phyloP scores from a whole-genome alignment of 345 rosid species.

The Carallia pectinifolia region DNA sequence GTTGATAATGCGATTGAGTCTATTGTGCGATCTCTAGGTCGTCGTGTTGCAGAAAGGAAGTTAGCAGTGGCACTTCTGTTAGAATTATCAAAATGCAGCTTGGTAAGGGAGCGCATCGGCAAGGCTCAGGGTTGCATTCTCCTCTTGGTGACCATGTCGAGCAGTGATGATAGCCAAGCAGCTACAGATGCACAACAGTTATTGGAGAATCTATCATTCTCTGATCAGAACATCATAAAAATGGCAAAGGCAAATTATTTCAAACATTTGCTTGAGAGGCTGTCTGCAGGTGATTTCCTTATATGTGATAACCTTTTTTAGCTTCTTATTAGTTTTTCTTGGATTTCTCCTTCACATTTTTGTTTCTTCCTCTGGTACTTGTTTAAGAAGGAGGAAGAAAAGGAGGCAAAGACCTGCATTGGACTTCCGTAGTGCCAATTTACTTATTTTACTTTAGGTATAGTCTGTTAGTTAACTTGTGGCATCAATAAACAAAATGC shows the following conservation, averaged over 20 bases:
- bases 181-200: constrained; percentile 49
- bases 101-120: constrained; percentile 45
- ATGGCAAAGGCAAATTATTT: constrained; percentile 77
- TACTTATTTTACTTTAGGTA: too few relatives aligned
- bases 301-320: constrained; percentile 10
- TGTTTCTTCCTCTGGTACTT: neutral
- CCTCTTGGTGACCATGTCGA: constrained; percentile 61
- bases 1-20: constrained; percentile 44
- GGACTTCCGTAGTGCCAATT: too few relatives aligned
- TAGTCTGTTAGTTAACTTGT: too few relatives aligned
- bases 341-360: too few relatives aligned
- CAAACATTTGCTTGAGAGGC: constrained; percentile 51
- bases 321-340: constrained; percentile 1
- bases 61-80: constrained; percentile 53
- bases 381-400: too few relatives aligned
- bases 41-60: constrained; percentile 53
- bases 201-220: constrained; percentile 54
- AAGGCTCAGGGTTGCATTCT: constrained; percentile 61
- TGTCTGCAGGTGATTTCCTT: constrained; percentile 45
- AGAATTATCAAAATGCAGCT: constrained; percentile 44
- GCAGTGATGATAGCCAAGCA: constrained; percentile 50
- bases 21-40: constrained; percentile 59
- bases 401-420: too few relatives aligned
- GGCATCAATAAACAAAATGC: too few relatives aligned
- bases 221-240: constrained; percentile 51